Evolutionary conservation across 2,329 filamentous ascomycete species (phyloP), one percentile per base, ranked within the genome.

Genomic region (Leptographium lundbergii): DNA sequence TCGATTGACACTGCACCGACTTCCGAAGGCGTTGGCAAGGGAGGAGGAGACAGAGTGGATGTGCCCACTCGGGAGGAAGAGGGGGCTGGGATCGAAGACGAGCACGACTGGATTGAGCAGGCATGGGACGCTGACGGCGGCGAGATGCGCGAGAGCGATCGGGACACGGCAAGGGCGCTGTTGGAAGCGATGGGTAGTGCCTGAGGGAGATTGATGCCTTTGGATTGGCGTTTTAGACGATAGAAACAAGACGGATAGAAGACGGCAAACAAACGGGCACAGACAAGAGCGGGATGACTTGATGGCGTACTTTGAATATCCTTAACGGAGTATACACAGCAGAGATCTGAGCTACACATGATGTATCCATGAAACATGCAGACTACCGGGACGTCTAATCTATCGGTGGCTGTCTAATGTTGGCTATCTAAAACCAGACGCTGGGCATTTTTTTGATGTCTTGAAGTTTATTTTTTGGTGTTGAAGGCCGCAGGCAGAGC

Each of bases 91-190:
- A 17, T 51, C 27, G 66, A 67, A 42, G 67, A 70, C 0, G 67
- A 69, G 19, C 67, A 66, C 5, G 71, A 72, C 29, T 75, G 73
- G 73, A 71, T 75, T 25, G 70, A 72, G 59, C 56, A 51, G 59
- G 67, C 68, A 17, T 74, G 73, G 72, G 65, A 64, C 22, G 66
- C 57, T 5, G 61, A 61, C 22, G 59, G 42, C 13, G 48, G 19
- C 0, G 60, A 63, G 51, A 14, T 56, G 59, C 59, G 60, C 0
- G 67, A 66, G 6, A 62, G 65, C 3, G 73, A 75, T 54, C 67
- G 66, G 34, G 72, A 75, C 61, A 72, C 72, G 22, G 73, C 72
- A 13, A 65, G 66, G 59, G 69, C 68, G 14, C 57, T 75, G 39
- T 65, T 75, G 6, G 71, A 74, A 59, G 72, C 72, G 6, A 60